These are phyloP conservation scores for Apiospora koreana DNA, from an alignment of 2,329 filamentous ascomycete genomes.

Conservation along the genomic window DNA sequence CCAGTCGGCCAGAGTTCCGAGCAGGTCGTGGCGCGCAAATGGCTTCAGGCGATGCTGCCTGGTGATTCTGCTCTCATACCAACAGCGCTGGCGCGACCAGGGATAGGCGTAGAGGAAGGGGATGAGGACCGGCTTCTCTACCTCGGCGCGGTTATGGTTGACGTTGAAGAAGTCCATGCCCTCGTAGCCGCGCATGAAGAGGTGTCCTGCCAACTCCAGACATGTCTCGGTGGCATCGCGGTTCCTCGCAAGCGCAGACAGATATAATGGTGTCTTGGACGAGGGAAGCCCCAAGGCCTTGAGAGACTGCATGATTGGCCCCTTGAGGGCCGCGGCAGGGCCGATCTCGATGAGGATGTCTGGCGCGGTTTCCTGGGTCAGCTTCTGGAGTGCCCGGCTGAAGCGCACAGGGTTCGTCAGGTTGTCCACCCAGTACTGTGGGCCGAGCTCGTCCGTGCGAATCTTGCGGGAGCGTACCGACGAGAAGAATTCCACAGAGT, in stretches of 20 bases:
- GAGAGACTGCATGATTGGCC: constrained; percentile 24
- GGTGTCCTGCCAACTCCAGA: constrained; percentile 30
- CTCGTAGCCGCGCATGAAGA: constrained; percentile 30
- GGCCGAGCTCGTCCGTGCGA: constrained; percentile 20
- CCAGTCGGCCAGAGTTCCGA: constrained; percentile 35
- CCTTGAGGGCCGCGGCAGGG: constrained; percentile 26
- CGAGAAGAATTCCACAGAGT: constrained; percentile 23
- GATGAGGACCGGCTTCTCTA: constrained; percentile 17
- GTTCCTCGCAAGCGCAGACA: constrained; percentile 27
- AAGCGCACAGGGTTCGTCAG: constrained; percentile 25
- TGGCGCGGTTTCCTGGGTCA: constrained; percentile 20
- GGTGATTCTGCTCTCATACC: constrained; percentile 32
- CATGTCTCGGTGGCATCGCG: constrained; percentile 22
- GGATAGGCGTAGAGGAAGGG: constrained; percentile 31
- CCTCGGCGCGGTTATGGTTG: constrained; percentile 28
- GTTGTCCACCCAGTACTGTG: constrained; percentile 27
- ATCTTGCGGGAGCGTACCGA: constrained; percentile 24
- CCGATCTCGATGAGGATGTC: constrained; percentile 26
- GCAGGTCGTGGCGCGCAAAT: constrained; percentile 35
- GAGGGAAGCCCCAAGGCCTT: constrained; percentile 23
- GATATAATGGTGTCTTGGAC: constrained; percentile 26
- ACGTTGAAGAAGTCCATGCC: constrained; percentile 30
- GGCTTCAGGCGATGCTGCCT: constrained; percentile 34
- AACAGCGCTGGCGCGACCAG: constrained; percentile 33
- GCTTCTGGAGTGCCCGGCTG: constrained; percentile 18